phyloP scores from a whole-genome alignment of 176 grass and related monocot genomes.

The Musa beccarii region DNA sequence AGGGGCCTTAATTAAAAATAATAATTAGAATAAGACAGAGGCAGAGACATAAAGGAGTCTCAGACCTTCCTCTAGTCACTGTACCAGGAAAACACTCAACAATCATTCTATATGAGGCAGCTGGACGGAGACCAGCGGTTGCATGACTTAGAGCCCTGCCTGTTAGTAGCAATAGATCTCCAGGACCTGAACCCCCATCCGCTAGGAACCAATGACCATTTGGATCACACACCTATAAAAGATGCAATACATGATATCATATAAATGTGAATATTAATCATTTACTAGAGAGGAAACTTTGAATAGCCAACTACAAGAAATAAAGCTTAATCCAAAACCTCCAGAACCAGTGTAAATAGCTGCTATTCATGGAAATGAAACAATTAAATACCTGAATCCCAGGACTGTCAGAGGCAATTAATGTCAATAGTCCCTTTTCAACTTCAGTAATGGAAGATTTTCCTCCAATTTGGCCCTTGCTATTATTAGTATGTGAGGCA shows the following conservation, averaged over 20 bases:
- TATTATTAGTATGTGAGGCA: slow-evolving; percentile 31
- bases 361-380: neutral
- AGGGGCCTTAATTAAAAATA: neutral
- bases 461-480: slow-evolving; percentile 16
- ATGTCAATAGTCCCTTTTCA: slow-evolving; percentile 53
- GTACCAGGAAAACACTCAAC: slow-evolving; percentile 28
- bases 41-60: slow-evolving; percentile 8
- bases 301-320: neutral
- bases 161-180: slow-evolving; percentile 52
- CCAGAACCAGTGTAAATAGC: neutral
- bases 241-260: slow-evolving; percentile 27
- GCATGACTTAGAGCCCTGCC: slow-evolving; percentile 61
- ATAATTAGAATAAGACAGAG: neutral
- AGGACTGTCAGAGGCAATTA: slow-evolving; percentile 56
- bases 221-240: slow-evolving; percentile 64
- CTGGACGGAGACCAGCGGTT: slow-evolving; percentile 56
- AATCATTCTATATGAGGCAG: slow-evolving; percentile 37
- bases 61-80: slow-evolving; percentile 14
- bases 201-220: slow-evolving; percentile 74
- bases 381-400: slow-evolving; percentile 44
- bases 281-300: neutral
- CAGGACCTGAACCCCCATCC: slow-evolving; percentile 33
- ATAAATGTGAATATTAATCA: neutral
- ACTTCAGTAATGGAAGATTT: slow-evolving; percentile 39
- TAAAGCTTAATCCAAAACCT: neutral